Evolutionary conservation across 768 basidiomycete species (phyloP).

Genomic region (Clathrus columnatus): DNA sequence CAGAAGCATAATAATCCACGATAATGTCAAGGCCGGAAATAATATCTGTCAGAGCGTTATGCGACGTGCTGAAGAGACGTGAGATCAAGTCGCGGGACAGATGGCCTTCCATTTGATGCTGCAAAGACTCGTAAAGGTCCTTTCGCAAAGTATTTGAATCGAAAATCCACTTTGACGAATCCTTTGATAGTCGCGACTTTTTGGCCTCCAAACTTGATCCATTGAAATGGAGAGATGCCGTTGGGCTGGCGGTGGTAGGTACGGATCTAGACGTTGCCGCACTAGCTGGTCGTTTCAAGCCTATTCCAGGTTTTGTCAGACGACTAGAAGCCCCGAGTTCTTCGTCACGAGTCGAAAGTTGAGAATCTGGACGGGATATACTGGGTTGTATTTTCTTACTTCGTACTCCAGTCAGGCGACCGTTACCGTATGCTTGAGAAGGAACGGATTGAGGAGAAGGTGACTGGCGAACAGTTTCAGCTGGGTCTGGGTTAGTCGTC

Average conservation of each 20-base stretch:
- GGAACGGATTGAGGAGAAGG: conserved; percentile 27
- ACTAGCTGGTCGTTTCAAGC: conserved; percentile 37
- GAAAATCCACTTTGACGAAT: conserved; percentile 75
- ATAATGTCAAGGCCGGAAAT: conserved; percentile 67
- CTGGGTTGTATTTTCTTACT: conserved; percentile 61
- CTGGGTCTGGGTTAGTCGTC: conserved; percentile 33
- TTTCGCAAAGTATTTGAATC: conserved; percentile 77
- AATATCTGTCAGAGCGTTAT: conserved; percentile 90
- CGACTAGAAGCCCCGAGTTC: conserved; percentile 22
- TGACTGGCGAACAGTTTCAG: conserved; percentile 26
- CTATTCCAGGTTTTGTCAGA: conserved; percentile 30
- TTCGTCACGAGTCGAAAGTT: conserved; percentile 31
- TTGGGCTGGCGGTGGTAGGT: conserved; percentile 24
- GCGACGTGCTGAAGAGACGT: conserved; percentile 89
- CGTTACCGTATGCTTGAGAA: conserved; percentile 26
- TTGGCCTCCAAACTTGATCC: conserved; percentile 55
- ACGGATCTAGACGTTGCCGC: conserved; percentile 26
- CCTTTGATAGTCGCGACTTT: conserved; percentile 60
- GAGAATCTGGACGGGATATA: conserved; percentile 38
- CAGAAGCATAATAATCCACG: conserved; percentile 63
- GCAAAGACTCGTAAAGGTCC: conserved; percentile 78
- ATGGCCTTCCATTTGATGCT: conserved; percentile 86
- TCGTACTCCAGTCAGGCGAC: conserved; percentile 56
- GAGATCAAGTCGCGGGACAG: conserved; percentile 65
- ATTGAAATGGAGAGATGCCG: conserved; percentile 37